phyloP scores from a whole-genome alignment of 2,329 filamentous ascomycete species.

The Fusarium haematococcum region DNA sequence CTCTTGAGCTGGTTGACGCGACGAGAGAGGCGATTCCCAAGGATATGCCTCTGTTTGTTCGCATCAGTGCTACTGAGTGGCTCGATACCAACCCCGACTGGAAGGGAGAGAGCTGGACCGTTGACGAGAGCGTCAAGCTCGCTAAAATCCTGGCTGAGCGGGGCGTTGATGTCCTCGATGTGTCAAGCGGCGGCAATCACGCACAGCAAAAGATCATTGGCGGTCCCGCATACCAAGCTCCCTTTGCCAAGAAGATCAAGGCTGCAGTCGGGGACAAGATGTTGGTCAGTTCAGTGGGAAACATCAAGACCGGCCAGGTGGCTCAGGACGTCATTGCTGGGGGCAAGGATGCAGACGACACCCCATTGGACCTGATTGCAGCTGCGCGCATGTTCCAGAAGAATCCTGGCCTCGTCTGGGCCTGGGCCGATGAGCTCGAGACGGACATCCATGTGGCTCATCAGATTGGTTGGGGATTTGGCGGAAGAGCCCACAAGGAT shows the following conservation, averaged over 20 bases:
- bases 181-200: constrained; percentile 76
- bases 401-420: constrained; percentile 67
- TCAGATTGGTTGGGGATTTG: constrained; percentile 69
- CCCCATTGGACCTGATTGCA: constrained; percentile 61
- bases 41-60: constrained; percentile 77
- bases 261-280: constrained; percentile 73
- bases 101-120: constrained; percentile 72
- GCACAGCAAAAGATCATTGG: constrained; percentile 66
- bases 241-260: constrained; percentile 78
- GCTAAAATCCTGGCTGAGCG: constrained; percentile 71
- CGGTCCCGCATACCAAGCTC: constrained; percentile 77
- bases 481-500: constrained; percentile 48
- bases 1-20: constrained; percentile 74
- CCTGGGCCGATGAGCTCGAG: constrained; percentile 66
- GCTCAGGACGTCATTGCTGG: constrained; percentile 61
- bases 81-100: constrained; percentile 70
- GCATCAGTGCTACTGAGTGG: constrained; percentile 82
- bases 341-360: constrained; percentile 48
- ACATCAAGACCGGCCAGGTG: constrained; percentile 57
- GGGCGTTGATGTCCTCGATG: constrained; percentile 81
- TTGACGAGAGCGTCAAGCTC: constrained; percentile 72
- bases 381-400: constrained; percentile 68
- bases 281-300: constrained; percentile 60
- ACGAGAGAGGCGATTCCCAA: constrained; percentile 73
- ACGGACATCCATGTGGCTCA: constrained; percentile 60